Evolutionary conservation across 768 basidiomycete genomes (phyloP), one percentile per base, ranked within the genome.

Genomic region (Suillus subalutaceus): DNA sequence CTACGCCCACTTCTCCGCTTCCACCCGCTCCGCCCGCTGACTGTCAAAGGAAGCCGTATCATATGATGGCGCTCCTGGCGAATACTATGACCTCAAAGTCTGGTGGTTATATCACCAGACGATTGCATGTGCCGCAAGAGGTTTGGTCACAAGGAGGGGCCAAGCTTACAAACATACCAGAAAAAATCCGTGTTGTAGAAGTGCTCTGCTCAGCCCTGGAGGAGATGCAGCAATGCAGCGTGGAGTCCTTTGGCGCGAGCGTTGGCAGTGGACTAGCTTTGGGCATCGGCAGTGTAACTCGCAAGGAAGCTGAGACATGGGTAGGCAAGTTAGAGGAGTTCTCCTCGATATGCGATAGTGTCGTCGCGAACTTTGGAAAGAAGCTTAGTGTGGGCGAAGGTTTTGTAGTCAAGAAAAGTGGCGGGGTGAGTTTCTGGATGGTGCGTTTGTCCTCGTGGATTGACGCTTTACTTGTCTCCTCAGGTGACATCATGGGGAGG

Each of bases 141-240:
- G 91, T 96, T 30, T 97, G 95, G 95, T 91, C 92, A 53, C 92
- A 94, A 74, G 91, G 91, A 37, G 94, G 94, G 50, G 92, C 91
- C 38, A 96, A 95, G 75, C 84, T 97, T 59, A 80, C 82, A 43
- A 94, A 92, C 72, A 73, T 95, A 41, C 85, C 88, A 60, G 93
- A 96, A 71, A 96, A 97, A 79, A 88, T 95, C 52, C 88, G 92
- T 46, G 91, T 93, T 63, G 88, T 97, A 48, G 89, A 90, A 65
- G 87, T 94, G 61, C 80, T 97, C 30, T 88, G 87, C 69, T 85
- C 87, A 37, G 93, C 92, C 37, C 81, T 96, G 69, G 91, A 94
- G 68, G 91, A 94, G 62, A 82, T 96, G 60, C 88, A 91, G 67
- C 81, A 78, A 66, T 85, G 84, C 67, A 94, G 92, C 68, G 85